Percentiles rank a stretch among this genome's conserved stretches.
These are phyloP conservation scores for Coniochaeta sp. DNA, from an alignment of 2,329 filamentous ascomycete species.

Conservation along the genomic window DNA sequence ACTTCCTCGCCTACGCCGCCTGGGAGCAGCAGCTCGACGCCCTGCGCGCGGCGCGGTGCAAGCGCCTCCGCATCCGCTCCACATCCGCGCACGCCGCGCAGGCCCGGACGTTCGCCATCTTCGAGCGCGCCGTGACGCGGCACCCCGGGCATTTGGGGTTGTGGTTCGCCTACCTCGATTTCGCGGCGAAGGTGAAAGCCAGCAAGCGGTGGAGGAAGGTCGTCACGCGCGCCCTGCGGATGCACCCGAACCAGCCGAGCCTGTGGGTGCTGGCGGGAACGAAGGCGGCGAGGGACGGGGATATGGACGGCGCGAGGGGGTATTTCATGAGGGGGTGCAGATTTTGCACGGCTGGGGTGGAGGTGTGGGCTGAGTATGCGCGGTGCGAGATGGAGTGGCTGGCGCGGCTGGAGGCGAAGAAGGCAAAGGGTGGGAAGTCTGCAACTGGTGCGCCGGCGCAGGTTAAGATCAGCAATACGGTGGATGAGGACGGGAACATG, in stretches of 20 bases:
- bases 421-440: slow-evolving; percentile 28
- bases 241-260: slow-evolving; percentile 77
- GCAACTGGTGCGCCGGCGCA: slow-evolving; percentile 18
- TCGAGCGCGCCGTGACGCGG: slow-evolving; percentile 77
- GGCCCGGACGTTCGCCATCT: slow-evolving; percentile 78
- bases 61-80: slow-evolving; percentile 68
- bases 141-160: slow-evolving; percentile 75
- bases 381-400: slow-evolving; percentile 91
- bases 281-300: slow-evolving; percentile 69
- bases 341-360: slow-evolving; percentile 71
- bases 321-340: slow-evolving; percentile 85
- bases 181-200: slow-evolving; percentile 62
- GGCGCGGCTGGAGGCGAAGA: slow-evolving; percentile 68
- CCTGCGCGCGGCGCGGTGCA: slow-evolving; percentile 75
- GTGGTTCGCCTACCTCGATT: slow-evolving; percentile 88
- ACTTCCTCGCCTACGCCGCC: slow-evolving; percentile 78
- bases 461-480: slow-evolving; percentile 36
- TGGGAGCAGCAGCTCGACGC: slow-evolving; percentile 66
- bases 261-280: slow-evolving; percentile 84
- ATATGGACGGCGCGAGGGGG: slow-evolving; percentile 78
- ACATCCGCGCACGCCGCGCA: slow-evolving; percentile 66
- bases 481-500: slow-evolving; percentile 35
- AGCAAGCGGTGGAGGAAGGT: slow-evolving; percentile 59
- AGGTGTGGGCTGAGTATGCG: slow-evolving; percentile 84
- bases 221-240: slow-evolving; percentile 64